These are phyloP conservation scores for Wickerhamomyces canadensis DNA, from an alignment of 805 yeast species.

Conservation along the genomic window DNA sequence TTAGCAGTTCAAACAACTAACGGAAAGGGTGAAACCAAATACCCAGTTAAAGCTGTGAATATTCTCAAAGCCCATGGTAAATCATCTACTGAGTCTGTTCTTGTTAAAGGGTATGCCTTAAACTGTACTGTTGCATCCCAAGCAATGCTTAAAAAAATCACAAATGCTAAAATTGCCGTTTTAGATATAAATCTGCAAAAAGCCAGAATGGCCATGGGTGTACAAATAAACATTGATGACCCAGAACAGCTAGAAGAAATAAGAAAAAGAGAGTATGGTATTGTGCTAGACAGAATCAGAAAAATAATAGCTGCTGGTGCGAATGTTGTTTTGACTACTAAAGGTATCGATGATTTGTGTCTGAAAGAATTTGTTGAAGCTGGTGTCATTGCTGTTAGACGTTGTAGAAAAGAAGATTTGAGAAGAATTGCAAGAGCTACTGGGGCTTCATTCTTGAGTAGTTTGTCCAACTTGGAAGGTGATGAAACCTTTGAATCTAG, in stretches of 20 bases:
- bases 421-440: conserved; percentile 97
- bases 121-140: conserved; percentile 97
- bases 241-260: conserved; percentile 94
- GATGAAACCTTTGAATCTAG: conserved; percentile 83
- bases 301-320: conserved; percentile 84
- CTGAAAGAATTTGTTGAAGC: conserved; percentile 90
- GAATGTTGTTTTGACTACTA: conserved; percentile 90
- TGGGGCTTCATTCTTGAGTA: conserved; percentile 86
- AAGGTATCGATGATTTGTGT: conserved; percentile 95
- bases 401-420: conserved; percentile 95
- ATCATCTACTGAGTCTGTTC: conserved; percentile 77
- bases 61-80: conserved; percentile 96
- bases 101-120: conserved; percentile 91
- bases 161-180: conserved; percentile 77
- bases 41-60: conserved; percentile 97
- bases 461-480: conserved; percentile 86
- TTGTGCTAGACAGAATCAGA: conserved; percentile 58
- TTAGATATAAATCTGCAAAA: conserved; percentile 91
- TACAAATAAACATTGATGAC: conserved; percentile 91
- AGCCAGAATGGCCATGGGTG: conserved; percentile 97
- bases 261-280: conserved; percentile 89
- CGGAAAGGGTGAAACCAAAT: conserved; percentile 79
- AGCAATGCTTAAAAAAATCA: conserved; percentile 79
- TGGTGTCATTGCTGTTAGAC: conserved; percentile 84
- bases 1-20: conserved; percentile 90